Base-by-base conservation (phyloP, 805 yeast species). In the Metschnikowia santaceciliae region DNA sequence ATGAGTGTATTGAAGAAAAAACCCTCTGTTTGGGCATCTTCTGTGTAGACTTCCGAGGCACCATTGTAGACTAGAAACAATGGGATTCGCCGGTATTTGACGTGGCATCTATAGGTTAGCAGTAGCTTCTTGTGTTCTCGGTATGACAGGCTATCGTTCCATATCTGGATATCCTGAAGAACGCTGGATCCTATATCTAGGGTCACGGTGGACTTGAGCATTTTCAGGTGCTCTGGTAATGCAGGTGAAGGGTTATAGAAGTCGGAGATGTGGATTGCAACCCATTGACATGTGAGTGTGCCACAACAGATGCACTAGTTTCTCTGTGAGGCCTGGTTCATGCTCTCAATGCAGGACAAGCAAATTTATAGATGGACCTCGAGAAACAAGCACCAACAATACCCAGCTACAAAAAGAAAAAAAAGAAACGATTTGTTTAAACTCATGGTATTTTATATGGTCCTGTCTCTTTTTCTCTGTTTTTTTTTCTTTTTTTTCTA, bases 31-130 rank as follows among this genome's bases (percentile, higher is more conserved):
- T 33, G 46, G 3, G 15, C n/a, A 13, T 42, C 33, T 17, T 47
- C 53, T 4, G 61, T 39, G 48, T 49, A 56, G 15, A 58, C 60
- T 36, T 47, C 51, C 39, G 41, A 52, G n/a, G 61, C 58, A 2
- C 61, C 61, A 19, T 42, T 42, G 19, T 57, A 47, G 14, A 57
- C 54, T 17, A 58, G 51, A 32, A 48, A 54, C 8, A 57, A 45
- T 4, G 61, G 61, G 38, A 58, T 48, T 19, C 47, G 48, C 4
- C 41, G 40, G 36, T 52, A 42, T 19, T 57, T 40, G n/a, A 58
- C 50, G 10, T 48, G 49, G 13, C 52, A 23, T 4, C 53, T 44
- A 17, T 40, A 48, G 10, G 19, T n/a, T 6, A 57, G 30, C 17
- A 19, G 17, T 5, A 48, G 49, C 7, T 37, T 33, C 36, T 42